A percentile compares a stretch with the other conserved stretches of the same genome.
Conservation (phyloP, 2,329 filamentous ascomycete genomes). For the Bipolaris sorokiniana region DNA sequence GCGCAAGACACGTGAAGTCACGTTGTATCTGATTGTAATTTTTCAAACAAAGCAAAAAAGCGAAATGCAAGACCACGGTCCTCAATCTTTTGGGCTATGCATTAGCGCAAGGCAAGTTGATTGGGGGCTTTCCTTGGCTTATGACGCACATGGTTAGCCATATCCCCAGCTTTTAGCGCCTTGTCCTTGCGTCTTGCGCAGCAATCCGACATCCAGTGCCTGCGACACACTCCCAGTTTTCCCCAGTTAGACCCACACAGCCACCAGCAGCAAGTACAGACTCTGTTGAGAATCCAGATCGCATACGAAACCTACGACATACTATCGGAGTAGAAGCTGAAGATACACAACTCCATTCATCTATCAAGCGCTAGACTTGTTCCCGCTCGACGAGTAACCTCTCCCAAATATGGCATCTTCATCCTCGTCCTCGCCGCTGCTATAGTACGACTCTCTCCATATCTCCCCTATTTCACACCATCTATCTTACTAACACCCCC, state of each 20-base stretch:
- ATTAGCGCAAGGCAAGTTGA: constrained; percentile 6
- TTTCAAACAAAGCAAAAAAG: background rate
- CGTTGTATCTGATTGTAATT: no score
- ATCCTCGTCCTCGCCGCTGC: constrained; percentile 47
- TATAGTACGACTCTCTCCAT: constrained; percentile 41
- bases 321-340: background rate
- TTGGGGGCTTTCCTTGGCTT: constrained; percentile 15
- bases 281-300: constrained; percentile 15
- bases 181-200: constrained; percentile 4
- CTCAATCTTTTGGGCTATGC: constrained; percentile 2
- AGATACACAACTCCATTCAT: background rate
- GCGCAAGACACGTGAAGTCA: constrained; percentile 6
- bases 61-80: background rate
- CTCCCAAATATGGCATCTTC: constrained; percentile 47
- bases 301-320: constrained; percentile 5
- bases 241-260: constrained; percentile 1
- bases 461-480: background rate
- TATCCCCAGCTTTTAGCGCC: constrained; percentile 32
- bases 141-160: constrained; percentile 36
- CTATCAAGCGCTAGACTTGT: constrained; percentile 2
- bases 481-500: constrained; percentile 18
- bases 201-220: background rate
- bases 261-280: constrained; percentile 4
- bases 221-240: background rate
- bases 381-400: background rate